Conservation (phyloP, 148 eudicot species). For the Pouteria glomerata region DNA sequence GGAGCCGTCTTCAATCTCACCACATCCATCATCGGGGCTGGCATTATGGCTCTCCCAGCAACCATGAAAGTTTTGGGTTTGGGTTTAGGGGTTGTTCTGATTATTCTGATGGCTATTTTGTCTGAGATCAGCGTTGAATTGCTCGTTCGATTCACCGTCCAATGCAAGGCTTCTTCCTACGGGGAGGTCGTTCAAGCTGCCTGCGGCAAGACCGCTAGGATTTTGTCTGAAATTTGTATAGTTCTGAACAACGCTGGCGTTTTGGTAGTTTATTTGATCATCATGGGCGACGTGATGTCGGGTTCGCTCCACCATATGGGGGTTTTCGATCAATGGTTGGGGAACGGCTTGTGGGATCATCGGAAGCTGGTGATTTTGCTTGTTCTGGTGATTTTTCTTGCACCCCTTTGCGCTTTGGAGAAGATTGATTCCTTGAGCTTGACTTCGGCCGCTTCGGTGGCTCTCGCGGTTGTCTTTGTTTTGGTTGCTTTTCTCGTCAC, state of each 20-base stretch:
- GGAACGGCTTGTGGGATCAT: constrained; percentile 73
- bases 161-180: constrained; percentile 53
- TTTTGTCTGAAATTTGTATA: constrained; percentile 66
- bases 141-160: constrained; percentile 55
- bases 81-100: constrained; percentile 48
- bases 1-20: constrained; percentile 81
- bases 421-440: constrained; percentile 74
- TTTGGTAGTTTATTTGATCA: constrained; percentile 75
- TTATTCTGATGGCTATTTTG: constrained; percentile 59
- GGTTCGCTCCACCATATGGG: constrained; percentile 64
- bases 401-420: constrained; percentile 69
- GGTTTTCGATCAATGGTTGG: constrained; percentile 70
- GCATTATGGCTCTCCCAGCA: constrained; percentile 87
- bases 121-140: constrained; percentile 72
- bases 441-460: constrained; percentile 84
- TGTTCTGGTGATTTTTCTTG: constrained; percentile 51
- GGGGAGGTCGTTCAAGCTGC: constrained; percentile 77
- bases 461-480: constrained; percentile 73
- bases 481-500: constrained; percentile 54
- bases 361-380: constrained; percentile 59
- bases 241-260: constrained; percentile 71
- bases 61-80: constrained; percentile 77
- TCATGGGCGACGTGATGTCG: constrained; percentile 80
- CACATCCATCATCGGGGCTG: constrained; percentile 77
- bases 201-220: constrained; percentile 52